A percentile compares a stretch with the other conserved stretches of the same genome.
Evolutionary conservation across 1,284 basidiomycete species (phyloP).

Genomic region (Hypsizygus ulmarius): DNA sequence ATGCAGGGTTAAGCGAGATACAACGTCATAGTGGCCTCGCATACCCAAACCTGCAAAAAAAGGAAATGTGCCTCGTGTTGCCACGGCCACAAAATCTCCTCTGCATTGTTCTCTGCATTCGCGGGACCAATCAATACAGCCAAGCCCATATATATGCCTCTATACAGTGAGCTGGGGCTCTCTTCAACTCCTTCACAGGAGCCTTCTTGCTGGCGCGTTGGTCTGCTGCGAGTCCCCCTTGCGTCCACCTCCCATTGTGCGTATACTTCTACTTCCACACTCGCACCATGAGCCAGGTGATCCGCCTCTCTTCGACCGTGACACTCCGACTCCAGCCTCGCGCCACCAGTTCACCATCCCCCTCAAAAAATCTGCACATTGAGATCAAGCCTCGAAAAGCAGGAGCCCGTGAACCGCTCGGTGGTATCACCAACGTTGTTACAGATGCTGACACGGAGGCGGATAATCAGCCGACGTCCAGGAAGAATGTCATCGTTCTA

Average conservation of each 20-base stretch:
- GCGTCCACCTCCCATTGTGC: too few species aligned
- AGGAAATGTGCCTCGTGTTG: too few species aligned
- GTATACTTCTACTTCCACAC: not conserved
- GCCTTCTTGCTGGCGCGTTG: too few species aligned
- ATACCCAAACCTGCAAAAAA: too few species aligned
- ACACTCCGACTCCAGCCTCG: slow-evolving; percentile 2
- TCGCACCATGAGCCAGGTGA: slow-evolving; percentile 3
- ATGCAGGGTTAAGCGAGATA: too few species aligned
- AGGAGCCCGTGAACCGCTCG: slow-evolving; percentile 3
- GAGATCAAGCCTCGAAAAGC: slow-evolving; percentile 1
- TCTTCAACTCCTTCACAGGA: too few species aligned
- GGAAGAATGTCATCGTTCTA: not conserved
- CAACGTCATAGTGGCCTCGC: too few species aligned
- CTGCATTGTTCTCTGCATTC: too few species aligned
- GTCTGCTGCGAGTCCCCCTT: not conserved
- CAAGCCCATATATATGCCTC: too few species aligned
- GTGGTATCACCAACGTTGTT: slow-evolving; percentile 4
- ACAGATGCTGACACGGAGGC: not conserved
- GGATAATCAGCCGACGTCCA: not conserved
- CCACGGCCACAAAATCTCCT: too few species aligned
- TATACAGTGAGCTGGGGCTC: too few species aligned
- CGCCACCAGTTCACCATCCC: not conserved
- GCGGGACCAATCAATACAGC: too few species aligned
- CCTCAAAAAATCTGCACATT: not conserved
- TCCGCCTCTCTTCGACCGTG: slow-evolving; percentile 7